Evolutionary conservation across 2,329 filamentous ascomycete genomes (phyloP).

Genomic region (Polychaeton citri): DNA sequence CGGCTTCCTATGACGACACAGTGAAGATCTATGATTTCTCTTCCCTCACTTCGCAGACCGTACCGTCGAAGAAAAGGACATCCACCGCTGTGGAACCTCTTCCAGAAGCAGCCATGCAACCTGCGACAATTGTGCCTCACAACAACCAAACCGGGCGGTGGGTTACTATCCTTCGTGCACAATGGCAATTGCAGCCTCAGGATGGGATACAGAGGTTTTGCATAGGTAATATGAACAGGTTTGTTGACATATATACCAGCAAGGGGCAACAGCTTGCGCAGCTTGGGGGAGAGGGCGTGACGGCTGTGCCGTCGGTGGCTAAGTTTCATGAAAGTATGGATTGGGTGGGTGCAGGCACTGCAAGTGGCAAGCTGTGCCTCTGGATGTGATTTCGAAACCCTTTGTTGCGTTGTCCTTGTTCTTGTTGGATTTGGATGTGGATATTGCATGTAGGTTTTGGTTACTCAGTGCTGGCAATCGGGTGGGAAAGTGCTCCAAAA

Average conservation of each 20-base stretch:
- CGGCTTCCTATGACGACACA: slow-evolving; percentile 87
- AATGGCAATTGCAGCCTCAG: slow-evolving; percentile 73
- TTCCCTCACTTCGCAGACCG: slow-evolving; percentile 41
- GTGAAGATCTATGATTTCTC: slow-evolving; percentile 78
- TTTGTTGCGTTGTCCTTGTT: background rate
- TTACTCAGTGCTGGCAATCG: no score
- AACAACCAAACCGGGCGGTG: slow-evolving; percentile 95
- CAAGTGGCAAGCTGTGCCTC: slow-evolving; percentile 80
- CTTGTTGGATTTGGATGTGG: background rate
- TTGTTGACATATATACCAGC: slow-evolving; percentile 77
- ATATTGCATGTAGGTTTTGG: no score
- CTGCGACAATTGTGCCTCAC: slow-evolving; percentile 56
- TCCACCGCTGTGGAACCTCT: slow-evolving; percentile 74
- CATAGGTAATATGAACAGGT: slow-evolving; percentile 84
- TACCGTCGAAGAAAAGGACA: slow-evolving; percentile 41
- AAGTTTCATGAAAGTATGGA: slow-evolving; percentile 77
- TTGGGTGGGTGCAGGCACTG: slow-evolving; percentile 87
- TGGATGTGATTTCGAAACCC: slow-evolving; percentile 51
- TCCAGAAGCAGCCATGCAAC: slow-evolving; percentile 50
- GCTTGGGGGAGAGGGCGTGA: slow-evolving; percentile 76
- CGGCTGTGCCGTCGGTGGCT: slow-evolving; percentile 83
- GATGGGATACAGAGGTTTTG: slow-evolving; percentile 77
- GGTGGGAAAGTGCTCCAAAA: no score
- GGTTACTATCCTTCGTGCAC: slow-evolving; percentile 76
- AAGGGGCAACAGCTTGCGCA: slow-evolving; percentile 81